A percentile compares a stretch with the other conserved stretches of the same genome.
phyloP scores from a whole-genome alignment of 1,139 yeast genomes.

The Debaryomycetaceae sp. region DNA sequence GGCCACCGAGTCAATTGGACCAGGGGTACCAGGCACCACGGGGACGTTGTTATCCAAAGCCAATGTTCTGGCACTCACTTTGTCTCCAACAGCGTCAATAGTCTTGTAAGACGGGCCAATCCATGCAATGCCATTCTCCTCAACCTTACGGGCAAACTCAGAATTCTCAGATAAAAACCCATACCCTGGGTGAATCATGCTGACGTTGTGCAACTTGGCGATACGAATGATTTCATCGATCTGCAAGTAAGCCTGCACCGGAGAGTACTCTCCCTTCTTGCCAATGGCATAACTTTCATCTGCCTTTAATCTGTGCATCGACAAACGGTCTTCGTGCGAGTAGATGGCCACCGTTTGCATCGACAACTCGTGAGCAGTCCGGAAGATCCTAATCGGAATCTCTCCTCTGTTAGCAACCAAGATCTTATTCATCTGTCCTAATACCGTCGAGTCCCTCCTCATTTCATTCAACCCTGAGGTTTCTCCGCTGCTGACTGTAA shows the following conservation, averaged over 20 bases:
- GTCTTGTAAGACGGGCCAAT: conserved; percentile 89
- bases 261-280: conserved; percentile 81
- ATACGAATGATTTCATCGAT: conserved; percentile 92
- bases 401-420: conserved; percentile 97
- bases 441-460: conserved; percentile 61
- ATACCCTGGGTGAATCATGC: conserved; percentile 98
- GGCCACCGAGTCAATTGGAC: conserved; percentile 80
- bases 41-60: conserved; percentile 86
- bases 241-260: conserved; percentile 94
- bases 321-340: conserved; percentile 92
- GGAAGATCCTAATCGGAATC: conserved; percentile 83
- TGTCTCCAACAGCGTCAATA: conserved; percentile 97
- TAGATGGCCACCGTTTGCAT: conserved; percentile 98
- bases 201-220: conserved; percentile 83
- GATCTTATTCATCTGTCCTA: conserved; percentile 69
- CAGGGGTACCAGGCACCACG: conserved; percentile 97
- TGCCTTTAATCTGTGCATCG: conserved; percentile 92
- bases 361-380: conserved; percentile 96
- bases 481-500: conserved; percentile 10
- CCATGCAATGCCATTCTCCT: conserved; percentile 91
- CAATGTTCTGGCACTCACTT: conserved; percentile 87
- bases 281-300: conserved; percentile 95
- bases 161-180: conserved; percentile 95
- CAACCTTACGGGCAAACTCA: conserved; percentile 90
- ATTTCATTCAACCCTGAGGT: conserved; percentile 36